phyloP scores from a whole-genome alignment of 768 basidiomycete species.

The Lyophyllum shimeji region DNA sequence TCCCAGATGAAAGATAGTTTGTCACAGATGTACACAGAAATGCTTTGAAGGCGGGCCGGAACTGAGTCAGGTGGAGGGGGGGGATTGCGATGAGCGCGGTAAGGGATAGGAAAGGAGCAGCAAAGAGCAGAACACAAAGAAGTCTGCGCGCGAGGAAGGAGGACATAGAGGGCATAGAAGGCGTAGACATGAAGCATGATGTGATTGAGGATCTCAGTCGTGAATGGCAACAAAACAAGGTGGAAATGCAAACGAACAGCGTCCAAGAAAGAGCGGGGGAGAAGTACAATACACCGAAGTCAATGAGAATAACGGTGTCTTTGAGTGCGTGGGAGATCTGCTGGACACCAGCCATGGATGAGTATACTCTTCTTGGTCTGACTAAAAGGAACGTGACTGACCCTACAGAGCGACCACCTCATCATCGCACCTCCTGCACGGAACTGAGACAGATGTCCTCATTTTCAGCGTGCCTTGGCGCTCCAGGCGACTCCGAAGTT shows the following conservation, averaged over 20 bases:
- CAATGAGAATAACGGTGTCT: conserved; percentile 24
- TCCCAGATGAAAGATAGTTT: conserved; percentile 21
- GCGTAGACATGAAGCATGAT: conserved; percentile 21
- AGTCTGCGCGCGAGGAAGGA: conserved; percentile 5
- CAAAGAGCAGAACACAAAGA: conserved; percentile 7
- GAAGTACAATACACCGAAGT: conserved; percentile 14
- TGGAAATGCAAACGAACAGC: conserved; percentile 7
- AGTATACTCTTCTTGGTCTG: background rate
- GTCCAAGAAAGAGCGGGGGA: conserved; percentile 13
- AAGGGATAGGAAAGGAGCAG: conserved; percentile 3
- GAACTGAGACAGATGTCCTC: conserved; percentile 25
- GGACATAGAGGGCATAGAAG: conserved; percentile 18
- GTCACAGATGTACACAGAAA: conserved; percentile 18
- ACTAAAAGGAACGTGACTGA: conserved; percentile 16
- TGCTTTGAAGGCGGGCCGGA: conserved; percentile 6
- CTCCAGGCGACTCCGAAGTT: conserved; percentile 56
- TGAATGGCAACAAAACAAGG: conserved; percentile 12
- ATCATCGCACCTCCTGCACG: conserved; percentile 40
- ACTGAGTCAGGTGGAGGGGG: background rate
- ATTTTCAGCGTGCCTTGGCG: conserved; percentile 31
- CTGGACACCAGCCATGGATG: background rate
- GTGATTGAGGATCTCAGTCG: conserved; percentile 15
- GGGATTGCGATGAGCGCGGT: conserved; percentile 10
- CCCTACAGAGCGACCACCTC: conserved; percentile 41
- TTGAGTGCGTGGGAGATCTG: conserved; percentile 5